A percentile compares a stretch with the other conserved stretches of the same genome.
Evolutionary conservation across 2,329 filamentous ascomycete genomes (phyloP).

Genomic region (Blastomyces gilchristii): DNA sequence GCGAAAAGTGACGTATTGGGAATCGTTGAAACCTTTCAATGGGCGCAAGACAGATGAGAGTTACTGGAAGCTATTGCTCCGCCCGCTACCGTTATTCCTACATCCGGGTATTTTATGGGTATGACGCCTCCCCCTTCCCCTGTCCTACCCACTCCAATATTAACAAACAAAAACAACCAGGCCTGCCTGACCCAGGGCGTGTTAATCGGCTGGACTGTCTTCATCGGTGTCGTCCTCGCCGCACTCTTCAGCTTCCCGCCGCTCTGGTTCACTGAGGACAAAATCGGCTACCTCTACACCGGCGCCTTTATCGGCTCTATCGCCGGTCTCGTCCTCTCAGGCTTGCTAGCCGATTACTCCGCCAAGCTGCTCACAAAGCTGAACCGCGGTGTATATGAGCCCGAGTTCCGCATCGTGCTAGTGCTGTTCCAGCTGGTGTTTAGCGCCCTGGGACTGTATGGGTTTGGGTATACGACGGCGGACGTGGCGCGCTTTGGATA

Average conservation of each 20-base stretch:
- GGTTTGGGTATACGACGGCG: constrained; percentile 65
- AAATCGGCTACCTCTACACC: constrained; percentile 78
- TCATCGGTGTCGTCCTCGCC: constrained; percentile 76
- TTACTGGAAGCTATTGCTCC: constrained; percentile 54
- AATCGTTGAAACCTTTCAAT: constrained; percentile 61
- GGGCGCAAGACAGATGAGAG: constrained; percentile 70
- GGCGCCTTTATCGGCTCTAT: constrained; percentile 78
- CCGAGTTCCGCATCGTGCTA: constrained; percentile 77
- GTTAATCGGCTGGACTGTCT: constrained; percentile 91
- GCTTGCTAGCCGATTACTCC: constrained; percentile 61
- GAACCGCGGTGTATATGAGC: constrained; percentile 79
- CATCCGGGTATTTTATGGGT: constrained; percentile 79
- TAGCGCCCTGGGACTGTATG: constrained; percentile 68
- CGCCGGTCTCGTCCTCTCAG: constrained; percentile 65
- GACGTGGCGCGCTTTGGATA: constrained; percentile 56
- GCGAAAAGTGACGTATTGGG: constrained; percentile 44
- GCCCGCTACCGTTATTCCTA: constrained; percentile 71
- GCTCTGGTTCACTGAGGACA: constrained; percentile 68
- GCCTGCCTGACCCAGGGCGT: constrained; percentile 71
- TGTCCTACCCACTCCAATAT: not conserved
- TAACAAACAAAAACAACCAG: constrained; percentile 18
- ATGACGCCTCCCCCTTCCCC: constrained; percentile 12
- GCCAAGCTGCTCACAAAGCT: constrained; percentile 58
- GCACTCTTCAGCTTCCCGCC: constrained; percentile 71
- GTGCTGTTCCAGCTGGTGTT: constrained; percentile 73